Evolutionary conservation across 1,139 yeast species (phyloP).

Genomic region (Barnettozyma hawaiiensis): DNA sequence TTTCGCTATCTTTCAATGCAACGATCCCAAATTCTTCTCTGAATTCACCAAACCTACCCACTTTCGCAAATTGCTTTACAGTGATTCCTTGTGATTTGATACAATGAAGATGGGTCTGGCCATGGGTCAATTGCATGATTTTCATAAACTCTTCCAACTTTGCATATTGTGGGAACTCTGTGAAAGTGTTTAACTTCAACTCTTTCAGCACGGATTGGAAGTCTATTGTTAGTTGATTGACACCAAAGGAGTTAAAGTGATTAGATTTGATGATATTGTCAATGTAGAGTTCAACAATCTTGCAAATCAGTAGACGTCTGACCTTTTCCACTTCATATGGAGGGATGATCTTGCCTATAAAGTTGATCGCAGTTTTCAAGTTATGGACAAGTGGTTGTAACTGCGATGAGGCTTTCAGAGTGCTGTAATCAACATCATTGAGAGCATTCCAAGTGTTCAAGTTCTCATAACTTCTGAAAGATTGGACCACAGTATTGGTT

Average conservation of each 20-base stretch:
- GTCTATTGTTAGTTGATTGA: conserved; percentile 51
- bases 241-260: conserved; percentile 52
- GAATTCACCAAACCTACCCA: conserved; percentile 26
- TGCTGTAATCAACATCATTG: conserved; percentile 2
- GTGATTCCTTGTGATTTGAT: conserved; percentile 28
- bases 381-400: conserved; percentile 13
- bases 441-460: conserved; percentile 26
- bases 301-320: conserved; percentile 38
- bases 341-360: conserved; percentile 35
- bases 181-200: conserved; percentile 29
- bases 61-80: conserved; percentile 26
- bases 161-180: conserved; percentile 29
- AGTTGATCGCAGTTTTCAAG: conserved; percentile 9
- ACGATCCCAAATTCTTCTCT: conserved; percentile 22
- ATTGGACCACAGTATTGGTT: conserved; percentile 42
- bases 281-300: conserved; percentile 44
- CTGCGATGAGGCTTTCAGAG: conserved; percentile 22
- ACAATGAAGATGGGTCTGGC: conserved; percentile 31
- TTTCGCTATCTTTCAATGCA: conserved; percentile 29
- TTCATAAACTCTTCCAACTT: conserved; percentile 41
- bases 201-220: conserved; percentile 40
- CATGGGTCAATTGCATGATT: conserved; percentile 33
- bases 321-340: conserved; percentile 34
- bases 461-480: conserved; percentile 49
- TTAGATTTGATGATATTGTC: conserved; percentile 61